Evolutionary conservation across 371 early-diverging fungal genomes (phyloP).

Genomic region (Mortierella sp.): DNA sequence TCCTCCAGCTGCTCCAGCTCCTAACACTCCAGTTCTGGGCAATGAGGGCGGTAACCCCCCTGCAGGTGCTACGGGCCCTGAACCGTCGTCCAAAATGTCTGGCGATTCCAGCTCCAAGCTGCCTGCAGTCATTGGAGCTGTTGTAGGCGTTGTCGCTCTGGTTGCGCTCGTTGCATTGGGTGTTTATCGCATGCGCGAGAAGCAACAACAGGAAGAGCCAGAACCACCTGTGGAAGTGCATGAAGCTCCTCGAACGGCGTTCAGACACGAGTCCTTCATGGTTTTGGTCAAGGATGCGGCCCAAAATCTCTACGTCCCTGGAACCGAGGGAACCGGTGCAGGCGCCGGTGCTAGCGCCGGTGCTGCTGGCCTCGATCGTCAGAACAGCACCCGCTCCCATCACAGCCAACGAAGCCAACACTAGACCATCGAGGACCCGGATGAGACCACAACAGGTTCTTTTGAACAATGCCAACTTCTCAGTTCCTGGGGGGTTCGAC

Average conservation of each 20-base stretch:
- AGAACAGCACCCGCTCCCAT: conserved; percentile 36
- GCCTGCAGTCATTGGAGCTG: conserved; percentile 23
- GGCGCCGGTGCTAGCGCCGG: conserved; percentile 39
- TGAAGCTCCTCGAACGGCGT: conserved; percentile 50
- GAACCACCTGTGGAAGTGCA: conserved; percentile 21
- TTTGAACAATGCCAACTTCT: no score
- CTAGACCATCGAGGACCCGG: no score
- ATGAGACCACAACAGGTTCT: no score
- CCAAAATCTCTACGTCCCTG: conserved; percentile 48
- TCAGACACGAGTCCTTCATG: conserved; percentile 54
- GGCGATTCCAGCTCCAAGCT: conserved; percentile 23
- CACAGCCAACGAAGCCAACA: conserved; percentile 32
- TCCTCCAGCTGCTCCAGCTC: not conserved
- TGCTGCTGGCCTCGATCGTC: conserved; percentile 20
- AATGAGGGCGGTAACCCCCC: not conserved
- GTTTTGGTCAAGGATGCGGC: conserved; percentile 53
- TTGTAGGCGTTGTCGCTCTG: conserved; percentile 36
- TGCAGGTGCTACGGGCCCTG: not conserved
- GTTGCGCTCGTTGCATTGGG: conserved; percentile 40
- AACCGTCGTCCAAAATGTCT: conserved; percentile 22
- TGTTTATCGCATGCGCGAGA: conserved; percentile 41
- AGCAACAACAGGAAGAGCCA: conserved; percentile 18
- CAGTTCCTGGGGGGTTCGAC: no score
- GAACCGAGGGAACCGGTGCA: conserved; percentile 18
- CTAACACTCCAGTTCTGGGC: conserved; percentile 6